These are phyloP conservation scores for Furculomyces boomerangus DNA, from an alignment of 371 early-diverging fungal genomes.

Conservation along the genomic window DNA sequence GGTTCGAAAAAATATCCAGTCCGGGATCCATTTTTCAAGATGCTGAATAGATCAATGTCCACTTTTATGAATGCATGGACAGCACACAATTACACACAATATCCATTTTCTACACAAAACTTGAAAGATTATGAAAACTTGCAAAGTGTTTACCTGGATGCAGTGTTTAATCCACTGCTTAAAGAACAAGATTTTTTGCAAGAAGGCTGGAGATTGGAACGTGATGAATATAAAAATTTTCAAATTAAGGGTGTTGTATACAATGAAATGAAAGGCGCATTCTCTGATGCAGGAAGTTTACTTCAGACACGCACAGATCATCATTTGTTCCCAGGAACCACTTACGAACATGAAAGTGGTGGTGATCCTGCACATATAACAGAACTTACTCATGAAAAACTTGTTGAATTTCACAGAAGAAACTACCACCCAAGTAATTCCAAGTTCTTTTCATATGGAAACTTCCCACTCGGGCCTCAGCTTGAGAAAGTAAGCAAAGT, in stretches of 20 bases:
- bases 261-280: slow-evolving; percentile 91
- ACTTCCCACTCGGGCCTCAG: slow-evolving; percentile 56
- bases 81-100: slow-evolving; percentile 71
- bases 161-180: slow-evolving; percentile 65
- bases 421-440: slow-evolving; percentile 87
- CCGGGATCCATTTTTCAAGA: slow-evolving; percentile 93
- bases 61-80: slow-evolving; percentile 97
- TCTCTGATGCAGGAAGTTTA: slow-evolving; percentile 54
- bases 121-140: slow-evolving; percentile 68
- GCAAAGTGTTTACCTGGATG: slow-evolving; percentile 83
- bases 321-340: slow-evolving; percentile 65
- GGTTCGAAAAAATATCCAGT: slow-evolving; percentile 78
- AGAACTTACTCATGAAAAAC: slow-evolving; percentile 61
- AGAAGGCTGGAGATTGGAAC: slow-evolving; percentile 91
- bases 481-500: slow-evolving; percentile 40
- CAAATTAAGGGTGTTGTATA: slow-evolving; percentile 86
- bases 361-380: slow-evolving; percentile 84
- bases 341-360: slow-evolving; percentile 67
- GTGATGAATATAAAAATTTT: slow-evolving; percentile 35
- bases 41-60: slow-evolving; percentile 87
- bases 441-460: slow-evolving; percentile 77
- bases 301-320: slow-evolving; percentile 61
- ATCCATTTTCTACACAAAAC: slow-evolving; percentile 89
- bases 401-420: slow-evolving; percentile 59
- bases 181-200: slow-evolving; percentile 67